A percentile compares a stretch with the other conserved stretches of the same genome.
Evolutionary conservation across 495 filamentous ascomycete genomes (phyloP).

Genomic region (Trichoderma orchidacearum): DNA sequence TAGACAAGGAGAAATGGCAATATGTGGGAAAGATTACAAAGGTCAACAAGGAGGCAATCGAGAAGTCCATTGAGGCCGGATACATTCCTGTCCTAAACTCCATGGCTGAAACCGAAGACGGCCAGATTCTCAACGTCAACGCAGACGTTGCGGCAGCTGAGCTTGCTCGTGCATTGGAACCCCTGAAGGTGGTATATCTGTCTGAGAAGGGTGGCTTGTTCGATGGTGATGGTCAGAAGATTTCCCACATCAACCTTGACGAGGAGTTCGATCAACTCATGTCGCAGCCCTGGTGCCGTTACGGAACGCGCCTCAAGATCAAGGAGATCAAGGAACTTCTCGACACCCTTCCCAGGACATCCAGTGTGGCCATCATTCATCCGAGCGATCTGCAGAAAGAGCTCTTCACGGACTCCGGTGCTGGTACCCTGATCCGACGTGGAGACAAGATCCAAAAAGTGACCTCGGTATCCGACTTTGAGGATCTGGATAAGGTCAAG

Average conservation of each 20-base stretch:
- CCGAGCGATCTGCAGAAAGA: slow-evolving; percentile 91
- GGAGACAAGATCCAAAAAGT: slow-evolving; percentile 81
- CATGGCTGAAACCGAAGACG: slow-evolving; percentile 88
- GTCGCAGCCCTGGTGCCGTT: slow-evolving; percentile 90
- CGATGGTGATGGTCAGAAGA: slow-evolving; percentile 89
- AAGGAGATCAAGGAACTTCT: slow-evolving; percentile 95
- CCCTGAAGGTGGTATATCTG: slow-evolving; percentile 95
- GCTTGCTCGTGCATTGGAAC: slow-evolving; percentile 76
- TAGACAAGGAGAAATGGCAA: slow-evolving; percentile 90
- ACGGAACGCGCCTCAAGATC: slow-evolving; percentile 94
- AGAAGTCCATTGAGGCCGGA: slow-evolving; percentile 81
- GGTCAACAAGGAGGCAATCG: slow-evolving; percentile 83
- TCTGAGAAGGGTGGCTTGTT: slow-evolving; percentile 96
- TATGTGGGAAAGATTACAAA: slow-evolving; percentile 90
- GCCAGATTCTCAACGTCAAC: slow-evolving; percentile 95
- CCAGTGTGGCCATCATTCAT: slow-evolving; percentile 95
- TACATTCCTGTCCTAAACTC: slow-evolving; percentile 92
- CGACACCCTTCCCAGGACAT: slow-evolving; percentile 72
- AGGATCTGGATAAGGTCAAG: slow-evolving; percentile 63
- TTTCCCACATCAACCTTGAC: slow-evolving; percentile 94
- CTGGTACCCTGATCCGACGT: slow-evolving; percentile 85
- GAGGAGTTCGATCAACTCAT: slow-evolving; percentile 94
- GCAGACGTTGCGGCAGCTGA: slow-evolving; percentile 94
- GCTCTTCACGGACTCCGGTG: slow-evolving; percentile 89
- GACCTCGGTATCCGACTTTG: slow-evolving; percentile 62